Evolutionary conservation across 192 early-diverging fungal species (phyloP), one percentile per base, ranked within the genome.

Genomic region (Coemansia sp.): DNA sequence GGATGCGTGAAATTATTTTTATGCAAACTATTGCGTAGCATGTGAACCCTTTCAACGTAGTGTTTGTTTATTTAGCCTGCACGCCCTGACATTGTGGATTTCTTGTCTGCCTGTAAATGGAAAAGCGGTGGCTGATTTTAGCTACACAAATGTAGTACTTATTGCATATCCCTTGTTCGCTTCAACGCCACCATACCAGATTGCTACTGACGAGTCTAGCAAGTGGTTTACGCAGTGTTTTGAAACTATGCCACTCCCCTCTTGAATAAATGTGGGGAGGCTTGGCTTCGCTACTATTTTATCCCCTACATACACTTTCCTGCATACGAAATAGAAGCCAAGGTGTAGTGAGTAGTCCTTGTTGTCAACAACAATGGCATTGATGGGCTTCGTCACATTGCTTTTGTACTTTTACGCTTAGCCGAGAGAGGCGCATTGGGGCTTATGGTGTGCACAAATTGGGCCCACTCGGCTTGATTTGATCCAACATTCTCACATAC

Each of bases 171-270:
- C 27, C 4, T 34, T 32, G 55, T 31, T 32, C 2, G 55, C 14
- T 58, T 34, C 31, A 34, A 29, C 55, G 55, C 55, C 55, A 58
- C 55, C 27, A 14, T 17, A 50, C 46, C 45, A 21, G 46, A 50
- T 23, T n/a, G 21, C 46, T 21, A 50, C 46, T 21, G 46, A n/a
- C 10, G 19, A 21, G 21, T 27, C 57, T 59, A 11, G 14, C 57
- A 31, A 32, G 27, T 34, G 57, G 23, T 32, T 59, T 25, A 23
- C 19, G 46, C 19, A 21, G 7, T 50, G 21, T 50, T 21, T 50
- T 23, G 46, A 10, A 46, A 3, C 45, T 19, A 17, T 46, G n/a
- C 15, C 45, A 46, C 45, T 4, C n/a, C 15, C n/a, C 34, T 11
- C 45, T 19, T 21, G n/a, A 46, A 17, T 46, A 46, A 7, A 42